Conservation (phyloP, 2,329 filamentous ascomycete species). For the Pseudovirgaria hyperparasitica region DNA sequence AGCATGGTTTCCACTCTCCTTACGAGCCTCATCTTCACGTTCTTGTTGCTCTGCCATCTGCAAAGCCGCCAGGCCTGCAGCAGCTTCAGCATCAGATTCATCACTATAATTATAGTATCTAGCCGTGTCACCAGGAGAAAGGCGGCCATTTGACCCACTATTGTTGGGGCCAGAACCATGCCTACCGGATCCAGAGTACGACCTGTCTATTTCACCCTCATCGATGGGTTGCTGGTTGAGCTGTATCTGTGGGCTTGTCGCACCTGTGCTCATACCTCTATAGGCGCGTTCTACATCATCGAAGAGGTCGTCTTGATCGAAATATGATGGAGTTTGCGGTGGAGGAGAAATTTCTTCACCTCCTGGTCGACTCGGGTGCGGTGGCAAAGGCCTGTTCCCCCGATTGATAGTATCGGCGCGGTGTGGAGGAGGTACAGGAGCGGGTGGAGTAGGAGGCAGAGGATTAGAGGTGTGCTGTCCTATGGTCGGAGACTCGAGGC, state of each 20-base stretch:
- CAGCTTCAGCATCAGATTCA: slow-evolving; percentile 79
- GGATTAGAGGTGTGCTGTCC: slow-evolving; percentile 20
- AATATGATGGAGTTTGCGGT: slow-evolving; percentile 14
- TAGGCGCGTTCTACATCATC: slow-evolving; percentile 42
- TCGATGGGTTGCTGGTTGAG: slow-evolving; percentile 17
- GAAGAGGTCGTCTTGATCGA: slow-evolving; percentile 44
- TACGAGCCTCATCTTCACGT: slow-evolving; percentile 43
- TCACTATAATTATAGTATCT: slow-evolving; percentile 35
- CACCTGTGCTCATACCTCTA: slow-evolving; percentile 15
- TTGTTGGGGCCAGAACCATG: slow-evolving; percentile 17
- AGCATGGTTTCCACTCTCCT: slow-evolving; percentile 43
- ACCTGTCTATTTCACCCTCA: slow-evolving; percentile 9
- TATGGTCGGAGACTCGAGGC: too few relatives aligned
- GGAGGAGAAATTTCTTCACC: slow-evolving; percentile 26
- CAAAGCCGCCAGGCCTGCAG: slow-evolving; percentile 73
- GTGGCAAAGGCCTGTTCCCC: slow-evolving; percentile 48
- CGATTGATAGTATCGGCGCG: slow-evolving; percentile 39
- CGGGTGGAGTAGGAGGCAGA: slow-evolving; percentile 36
- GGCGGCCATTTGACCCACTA: slow-evolving; percentile 34
- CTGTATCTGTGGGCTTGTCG: slow-evolving; percentile 20
- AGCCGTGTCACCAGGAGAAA: slow-evolving; percentile 25
- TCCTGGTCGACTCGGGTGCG: slow-evolving; percentile 32
- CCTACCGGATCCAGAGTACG: slow-evolving; percentile 13
- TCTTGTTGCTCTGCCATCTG: slow-evolving; percentile 71
- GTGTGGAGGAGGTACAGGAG: slow-evolving; percentile 34